Evolutionary conservation across 345 rosid species (phyloP), one percentile per base, ranked within the genome.

Genomic region (Populus davidiana): DNA sequence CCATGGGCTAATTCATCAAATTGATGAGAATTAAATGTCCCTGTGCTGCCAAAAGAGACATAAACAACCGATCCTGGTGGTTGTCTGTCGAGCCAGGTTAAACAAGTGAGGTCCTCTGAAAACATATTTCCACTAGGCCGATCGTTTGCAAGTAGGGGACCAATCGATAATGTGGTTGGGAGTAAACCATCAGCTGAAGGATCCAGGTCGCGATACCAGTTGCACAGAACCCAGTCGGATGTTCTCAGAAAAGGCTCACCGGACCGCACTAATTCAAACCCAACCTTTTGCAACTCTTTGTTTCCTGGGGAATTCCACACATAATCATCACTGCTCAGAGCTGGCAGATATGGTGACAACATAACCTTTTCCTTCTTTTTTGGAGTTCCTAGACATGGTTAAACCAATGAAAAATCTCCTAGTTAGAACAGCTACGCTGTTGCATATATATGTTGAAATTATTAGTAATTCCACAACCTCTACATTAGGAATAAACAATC

Each of bases 31-130:
- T 29, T 54, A 49, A 77, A 61, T 10, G 17, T 27, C 2, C 59
- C 21, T 2, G 33, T 9, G 79, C 74, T 77, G 74, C 79, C 75
- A 27, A 77, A 61, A n/a, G 79, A 38, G 9, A 59, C 38, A 31
- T 77, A 77, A 11, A 77, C n/a, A 27, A 69, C 75, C 8, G 79
- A 77, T 17, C 49, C 52, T 5, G 54, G 50, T 4, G 31, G 59
- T 20, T 70, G 74, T 18, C 33, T 61, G 41, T 77, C 74, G 29
- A 70, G 79, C 75, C 79, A 77, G 16, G 33, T 14, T 43, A 77
- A 69, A 69, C 74, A 69, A 23, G 69, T 41, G 3, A n/a, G 17
- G 44, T 77, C 75, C 17, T 77, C 69, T 5, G 66, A 11, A 41
- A 56, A 69, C 1, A 59, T 43, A 74, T 70, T 77, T 29, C 39